These are phyloP conservation scores for Candida broadrunensis DNA, from an alignment of 805 yeast species.

Conservation along the genomic window DNA sequence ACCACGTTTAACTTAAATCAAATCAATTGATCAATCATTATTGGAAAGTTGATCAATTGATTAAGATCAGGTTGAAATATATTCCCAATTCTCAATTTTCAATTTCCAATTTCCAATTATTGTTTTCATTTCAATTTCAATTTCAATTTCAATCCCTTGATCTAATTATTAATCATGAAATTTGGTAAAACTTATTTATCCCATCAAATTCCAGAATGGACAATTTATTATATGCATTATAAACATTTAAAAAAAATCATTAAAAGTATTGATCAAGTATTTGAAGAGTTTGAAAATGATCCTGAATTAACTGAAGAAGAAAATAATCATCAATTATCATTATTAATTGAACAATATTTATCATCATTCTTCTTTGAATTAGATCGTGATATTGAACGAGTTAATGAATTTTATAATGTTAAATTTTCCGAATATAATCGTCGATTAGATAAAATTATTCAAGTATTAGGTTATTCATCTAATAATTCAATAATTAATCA, in stretches of 20 bases:
- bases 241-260: constrained; percentile 79
- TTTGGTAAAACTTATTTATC: constrained; percentile 75
- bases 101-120: too few species aligned
- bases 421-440: constrained; percentile 74
- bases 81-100: too few species aligned
- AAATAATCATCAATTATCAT: constrained; percentile 18
- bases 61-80: too few species aligned
- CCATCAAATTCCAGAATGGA: constrained; percentile 96
- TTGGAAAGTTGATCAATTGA: too few species aligned
- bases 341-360: constrained; percentile 42
- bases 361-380: constrained; percentile 73
- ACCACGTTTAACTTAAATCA: too few species aligned
- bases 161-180: constrained; percentile 55
- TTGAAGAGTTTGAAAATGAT: constrained; percentile 7
- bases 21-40: too few species aligned
- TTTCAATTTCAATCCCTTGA: too few species aligned
- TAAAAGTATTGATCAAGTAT: constrained; percentile 50
- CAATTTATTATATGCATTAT: constrained; percentile 76
- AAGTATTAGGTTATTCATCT: constrained; percentile 30
- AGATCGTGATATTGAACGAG: constrained; percentile 78
- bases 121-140: too few species aligned
- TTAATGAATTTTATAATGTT: constrained; percentile 72
- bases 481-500: constrained; percentile 18
- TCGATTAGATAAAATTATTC: constrained; percentile 49
- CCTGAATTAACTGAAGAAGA: constrained; percentile 18